A percentile compares a stretch with the other conserved stretches of the same genome.
Conservation (phyloP, 2,329 filamentous ascomycete species). For the Diaporthe longicolla region DNA sequence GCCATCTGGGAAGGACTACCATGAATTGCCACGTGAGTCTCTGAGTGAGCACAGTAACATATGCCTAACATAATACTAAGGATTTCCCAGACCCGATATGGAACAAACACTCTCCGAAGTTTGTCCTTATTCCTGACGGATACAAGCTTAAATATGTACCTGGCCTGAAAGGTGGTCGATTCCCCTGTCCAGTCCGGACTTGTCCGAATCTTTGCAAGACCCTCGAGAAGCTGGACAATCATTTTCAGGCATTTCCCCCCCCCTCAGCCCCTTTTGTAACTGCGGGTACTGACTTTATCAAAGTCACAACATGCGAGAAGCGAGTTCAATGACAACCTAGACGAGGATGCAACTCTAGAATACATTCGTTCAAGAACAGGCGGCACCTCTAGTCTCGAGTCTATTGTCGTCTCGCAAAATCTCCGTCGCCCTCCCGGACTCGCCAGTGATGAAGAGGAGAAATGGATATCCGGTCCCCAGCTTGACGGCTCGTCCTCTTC, state of each 20-base stretch:
- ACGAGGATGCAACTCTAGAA: background rate
- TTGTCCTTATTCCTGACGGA: background rate
- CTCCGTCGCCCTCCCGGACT: background rate
- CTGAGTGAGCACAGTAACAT: fast-evolving
- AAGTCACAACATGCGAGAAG: background rate
- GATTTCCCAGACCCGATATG: no score
- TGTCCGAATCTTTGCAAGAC: background rate
- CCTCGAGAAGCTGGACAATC: background rate
- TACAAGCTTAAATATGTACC: background rate
- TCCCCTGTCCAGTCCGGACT: background rate
- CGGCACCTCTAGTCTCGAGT: background rate
- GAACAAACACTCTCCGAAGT: background rate
- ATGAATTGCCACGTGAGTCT: background rate
- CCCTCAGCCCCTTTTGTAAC: background rate
- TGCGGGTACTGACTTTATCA: background rate
- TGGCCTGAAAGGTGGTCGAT: background rate
- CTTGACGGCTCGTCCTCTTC: background rate
- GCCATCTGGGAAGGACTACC: slow-evolving; percentile 17
- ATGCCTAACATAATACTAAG: background rate
- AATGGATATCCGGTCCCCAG: background rate
- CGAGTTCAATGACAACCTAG: slow-evolving; percentile 17
- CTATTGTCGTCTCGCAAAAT: background rate
- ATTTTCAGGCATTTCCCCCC: background rate
- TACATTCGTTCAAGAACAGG: background rate
- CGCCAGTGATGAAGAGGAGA: no score